A percentile compares a stretch with the other conserved stretches of the same genome.
These are phyloP conservation scores for Forsythia suspensa DNA, from an alignment of 257 asterid genomes.

Conservation along the genomic window DNA sequence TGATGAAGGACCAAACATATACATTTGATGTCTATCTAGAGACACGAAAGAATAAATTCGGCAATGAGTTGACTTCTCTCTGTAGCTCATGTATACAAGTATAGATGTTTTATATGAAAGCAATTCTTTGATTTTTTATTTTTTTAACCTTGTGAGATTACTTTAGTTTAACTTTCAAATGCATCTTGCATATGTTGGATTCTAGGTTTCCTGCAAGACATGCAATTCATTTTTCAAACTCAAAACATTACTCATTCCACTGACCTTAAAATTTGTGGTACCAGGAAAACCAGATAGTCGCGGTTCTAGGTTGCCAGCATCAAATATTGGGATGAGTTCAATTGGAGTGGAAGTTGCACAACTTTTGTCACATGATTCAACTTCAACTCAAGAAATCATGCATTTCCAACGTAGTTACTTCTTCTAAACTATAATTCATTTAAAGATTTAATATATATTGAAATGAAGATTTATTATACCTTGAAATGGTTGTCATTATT, in stretches of 20 bases:
- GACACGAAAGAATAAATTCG: neutral
- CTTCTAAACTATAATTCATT: neutral
- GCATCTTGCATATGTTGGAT: neutral
- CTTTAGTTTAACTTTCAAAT: neutral
- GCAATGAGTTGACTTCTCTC: neutral
- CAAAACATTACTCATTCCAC: constrained; percentile 3
- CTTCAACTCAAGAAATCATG: constrained; percentile 55
- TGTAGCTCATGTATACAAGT: neutral
- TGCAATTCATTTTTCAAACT: neutral
- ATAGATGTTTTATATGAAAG: neutral
- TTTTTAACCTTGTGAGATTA: neutral
- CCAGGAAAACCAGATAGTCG: constrained; percentile 48
- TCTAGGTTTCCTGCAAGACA: neutral
- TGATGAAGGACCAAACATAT: neutral
- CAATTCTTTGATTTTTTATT: neutral
- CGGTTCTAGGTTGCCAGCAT: constrained; percentile 34
- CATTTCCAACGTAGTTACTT: constrained; percentile 54
- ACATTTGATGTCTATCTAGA: neutral
- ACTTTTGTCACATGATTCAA: constrained; percentile 55
- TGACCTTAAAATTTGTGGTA: constrained; percentile 18
- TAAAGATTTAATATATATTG: neutral
- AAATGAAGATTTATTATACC: neutral
- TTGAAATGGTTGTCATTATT: neutral
- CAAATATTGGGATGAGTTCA: constrained; percentile 75
- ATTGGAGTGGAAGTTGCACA: constrained; percentile 72